phyloP scores from a whole-genome alignment of 2,329 filamentous ascomycete genomes.

The Alternaria sp. region DNA sequence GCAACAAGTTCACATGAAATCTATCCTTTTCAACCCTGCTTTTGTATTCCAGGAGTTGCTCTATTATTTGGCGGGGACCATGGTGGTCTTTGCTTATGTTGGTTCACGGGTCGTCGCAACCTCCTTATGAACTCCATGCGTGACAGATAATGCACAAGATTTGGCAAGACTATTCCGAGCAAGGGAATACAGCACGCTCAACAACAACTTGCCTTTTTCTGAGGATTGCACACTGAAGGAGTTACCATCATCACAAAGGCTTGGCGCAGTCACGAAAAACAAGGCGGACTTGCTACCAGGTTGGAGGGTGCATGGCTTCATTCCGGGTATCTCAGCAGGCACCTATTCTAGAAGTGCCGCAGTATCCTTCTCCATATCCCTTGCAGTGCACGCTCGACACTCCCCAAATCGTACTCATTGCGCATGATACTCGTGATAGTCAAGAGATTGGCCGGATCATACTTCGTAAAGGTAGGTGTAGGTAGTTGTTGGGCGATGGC shows the following conservation, averaged over 20 bases:
- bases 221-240: neutral
- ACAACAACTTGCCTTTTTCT: neutral
- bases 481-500: constrained; percentile 21
- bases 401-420: constrained; percentile 46
- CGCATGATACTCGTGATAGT: constrained; percentile 46
- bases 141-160: neutral
- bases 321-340: constrained; percentile 46
- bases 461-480: constrained; percentile 36
- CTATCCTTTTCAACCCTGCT: neutral
- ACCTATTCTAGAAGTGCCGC: constrained; percentile 30
- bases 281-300: neutral
- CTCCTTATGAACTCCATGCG: neutral
- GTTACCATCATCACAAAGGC: neutral
- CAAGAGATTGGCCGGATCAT: constrained; percentile 42
- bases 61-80: no score
- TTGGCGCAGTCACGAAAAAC: neutral
- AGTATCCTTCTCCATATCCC: constrained; percentile 32
- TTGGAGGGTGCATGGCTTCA: constrained; percentile 49
- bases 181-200: neutral
- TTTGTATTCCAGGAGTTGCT: neutral
- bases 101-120: neutral
- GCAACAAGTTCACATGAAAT: neutral
- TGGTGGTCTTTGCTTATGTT: neutral
- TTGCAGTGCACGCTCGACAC: constrained; percentile 48
- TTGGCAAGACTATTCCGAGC: neutral